Evolutionary conservation across 208 protist genomes (phyloP).

Genomic region (Hexamita inflata): DNA sequence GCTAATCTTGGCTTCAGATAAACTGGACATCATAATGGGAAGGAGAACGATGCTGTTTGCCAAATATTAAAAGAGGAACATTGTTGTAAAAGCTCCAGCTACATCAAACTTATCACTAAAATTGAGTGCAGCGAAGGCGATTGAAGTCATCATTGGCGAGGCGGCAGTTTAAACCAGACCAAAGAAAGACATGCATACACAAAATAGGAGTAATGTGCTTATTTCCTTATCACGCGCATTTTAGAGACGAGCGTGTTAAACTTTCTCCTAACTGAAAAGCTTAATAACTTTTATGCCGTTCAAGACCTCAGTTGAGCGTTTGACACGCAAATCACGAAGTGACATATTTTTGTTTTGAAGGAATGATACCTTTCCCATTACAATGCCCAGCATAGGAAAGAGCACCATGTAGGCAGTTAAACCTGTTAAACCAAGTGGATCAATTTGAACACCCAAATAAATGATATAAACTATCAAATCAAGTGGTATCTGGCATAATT

Average conservation of each 20-base stretch:
- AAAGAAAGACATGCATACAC: neutral
- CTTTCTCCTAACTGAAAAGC: slow-evolving; percentile 51
- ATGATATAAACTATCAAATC: slow-evolving; percentile 44
- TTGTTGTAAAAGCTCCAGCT: slow-evolving; percentile 10
- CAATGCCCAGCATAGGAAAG: slow-evolving; percentile 40
- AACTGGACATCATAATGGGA: neutral
- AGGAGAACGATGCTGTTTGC: neutral
- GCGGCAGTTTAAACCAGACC: neutral
- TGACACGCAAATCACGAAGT: slow-evolving; percentile 46
- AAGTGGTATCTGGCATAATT: slow-evolving; percentile 41
- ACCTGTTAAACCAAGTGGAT: slow-evolving; percentile 40
- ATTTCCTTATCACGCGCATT: slow-evolving; percentile 31
- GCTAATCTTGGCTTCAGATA: slow-evolving; percentile 24
- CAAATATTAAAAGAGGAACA: slow-evolving; percentile 26
- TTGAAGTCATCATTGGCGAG: slow-evolving; percentile 14
- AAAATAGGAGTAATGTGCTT: neutral
- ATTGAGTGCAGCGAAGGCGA: slow-evolving; percentile 21
- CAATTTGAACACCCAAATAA: slow-evolving; percentile 44
- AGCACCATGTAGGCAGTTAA: slow-evolving; percentile 46
- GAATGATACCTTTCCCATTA: slow-evolving; percentile 6
- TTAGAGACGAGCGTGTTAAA: slow-evolving; percentile 36
- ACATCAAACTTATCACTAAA: neutral
- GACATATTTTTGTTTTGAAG: slow-evolving; percentile 26
- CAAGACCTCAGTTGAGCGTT: slow-evolving; percentile 48
- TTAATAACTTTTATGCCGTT: slow-evolving; percentile 55